Evolutionary conservation across 2,329 filamentous ascomycete genomes (phyloP).

Genomic region (Monilinia vaccinii-corymbosi): DNA sequence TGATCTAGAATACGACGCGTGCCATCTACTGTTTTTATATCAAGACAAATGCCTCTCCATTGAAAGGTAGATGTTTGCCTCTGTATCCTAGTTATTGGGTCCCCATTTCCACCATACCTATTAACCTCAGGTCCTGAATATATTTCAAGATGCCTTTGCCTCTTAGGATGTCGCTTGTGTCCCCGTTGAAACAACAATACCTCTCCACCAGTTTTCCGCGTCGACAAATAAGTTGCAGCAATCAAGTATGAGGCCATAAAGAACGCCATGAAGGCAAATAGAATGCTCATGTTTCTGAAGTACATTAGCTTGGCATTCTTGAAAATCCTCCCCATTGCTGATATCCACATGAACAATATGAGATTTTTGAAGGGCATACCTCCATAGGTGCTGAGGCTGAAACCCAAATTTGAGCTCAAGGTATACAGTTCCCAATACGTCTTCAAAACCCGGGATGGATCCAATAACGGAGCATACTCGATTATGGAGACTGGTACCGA

Average conservation of each 20-base stretch:
- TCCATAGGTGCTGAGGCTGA: constrained; percentile 51
- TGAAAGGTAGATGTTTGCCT: constrained; percentile 15
- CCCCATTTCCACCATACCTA: not conserved
- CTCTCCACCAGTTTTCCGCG: constrained; percentile 68
- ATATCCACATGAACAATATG: no score
- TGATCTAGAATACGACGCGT: constrained; percentile 55
- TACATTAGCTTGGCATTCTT: not conserved
- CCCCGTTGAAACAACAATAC: constrained; percentile 66
- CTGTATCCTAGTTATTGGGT: constrained; percentile 1
- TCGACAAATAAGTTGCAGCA: constrained; percentile 51
- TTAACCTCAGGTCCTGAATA: constrained; percentile 13
- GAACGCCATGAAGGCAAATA: constrained; percentile 55
- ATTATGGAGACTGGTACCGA: constrained; percentile 11
- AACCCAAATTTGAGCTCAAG: constrained; percentile 48
- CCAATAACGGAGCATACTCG: constrained; percentile 50
- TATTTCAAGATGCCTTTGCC: constrained; percentile 6
- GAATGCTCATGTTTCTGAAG: constrained; percentile 52
- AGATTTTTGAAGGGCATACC: constrained; percentile 22
- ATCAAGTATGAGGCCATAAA: constrained; percentile 53
- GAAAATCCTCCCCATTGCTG: not conserved
- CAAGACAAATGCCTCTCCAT: constrained; percentile 48
- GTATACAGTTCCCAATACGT: constrained; percentile 44
- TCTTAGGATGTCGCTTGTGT: constrained; percentile 34
- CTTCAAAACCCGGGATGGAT: constrained; percentile 41
- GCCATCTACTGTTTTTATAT: constrained; percentile 60